Conservation (phyloP, 345 rosid species). For the Pugionium cornutum region DNA sequence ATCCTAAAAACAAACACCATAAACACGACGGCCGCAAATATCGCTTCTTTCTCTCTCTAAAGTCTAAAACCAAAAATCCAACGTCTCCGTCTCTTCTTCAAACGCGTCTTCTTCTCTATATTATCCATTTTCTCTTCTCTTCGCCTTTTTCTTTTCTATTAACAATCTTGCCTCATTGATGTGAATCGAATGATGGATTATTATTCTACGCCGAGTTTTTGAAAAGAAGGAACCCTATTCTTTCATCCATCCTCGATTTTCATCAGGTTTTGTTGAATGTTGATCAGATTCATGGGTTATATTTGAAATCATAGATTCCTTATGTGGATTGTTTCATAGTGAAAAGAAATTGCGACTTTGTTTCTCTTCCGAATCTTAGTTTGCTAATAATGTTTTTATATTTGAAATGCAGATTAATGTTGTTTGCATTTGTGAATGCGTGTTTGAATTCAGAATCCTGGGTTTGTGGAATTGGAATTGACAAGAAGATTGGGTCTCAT, state of each 20-base stretch:
- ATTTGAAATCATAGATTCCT: slow-evolving; percentile 19
- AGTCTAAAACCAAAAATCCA: slow-evolving; percentile 24
- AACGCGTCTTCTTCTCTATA: slow-evolving; percentile 42
- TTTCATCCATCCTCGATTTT: slow-evolving; percentile 32
- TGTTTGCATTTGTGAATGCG: slow-evolving; percentile 59
- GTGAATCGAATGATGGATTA: slow-evolving; percentile 36
- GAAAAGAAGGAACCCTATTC: slow-evolving; percentile 26
- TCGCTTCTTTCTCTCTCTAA: slow-evolving; percentile 26
- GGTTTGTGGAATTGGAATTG: slow-evolving; percentile 49
- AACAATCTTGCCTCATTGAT: slow-evolving; percentile 11
- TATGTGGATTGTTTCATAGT: neutral
- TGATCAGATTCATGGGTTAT: slow-evolving; percentile 15
- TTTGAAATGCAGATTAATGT: slow-evolving; percentile 65
- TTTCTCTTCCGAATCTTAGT: neutral
- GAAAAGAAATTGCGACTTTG: neutral
- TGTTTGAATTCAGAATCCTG: slow-evolving; percentile 61
- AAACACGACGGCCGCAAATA: slow-evolving; percentile 35
- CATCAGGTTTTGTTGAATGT: slow-evolving; percentile 30
- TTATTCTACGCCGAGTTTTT: slow-evolving; percentile 33
- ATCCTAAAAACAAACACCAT: neutral
- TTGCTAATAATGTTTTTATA: neutral
- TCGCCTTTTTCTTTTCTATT: neutral
- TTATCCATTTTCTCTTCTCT: slow-evolving; percentile 19
- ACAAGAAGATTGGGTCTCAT: slow-evolving; percentile 43
- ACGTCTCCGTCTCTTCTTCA: slow-evolving; percentile 42